Percentiles rank a stretch among this genome's conserved stretches.
These are phyloP conservation scores for Irpex sp. DNA, from an alignment of 1,284 basidiomycete genomes.

Conservation along the genomic window DNA sequence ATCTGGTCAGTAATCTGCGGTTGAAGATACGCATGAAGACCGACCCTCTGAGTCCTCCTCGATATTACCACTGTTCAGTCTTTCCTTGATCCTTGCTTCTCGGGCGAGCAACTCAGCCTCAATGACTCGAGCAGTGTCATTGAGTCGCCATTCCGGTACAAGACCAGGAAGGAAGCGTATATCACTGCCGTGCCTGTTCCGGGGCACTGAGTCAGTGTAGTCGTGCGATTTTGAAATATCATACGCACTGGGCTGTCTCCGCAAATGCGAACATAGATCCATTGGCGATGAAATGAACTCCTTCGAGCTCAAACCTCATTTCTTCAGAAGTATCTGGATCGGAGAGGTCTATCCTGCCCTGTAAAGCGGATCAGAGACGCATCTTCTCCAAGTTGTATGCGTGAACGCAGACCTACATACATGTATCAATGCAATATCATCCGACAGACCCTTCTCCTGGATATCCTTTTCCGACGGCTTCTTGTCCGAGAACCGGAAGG, in stretches of 20 bases:
- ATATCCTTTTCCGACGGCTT: conserved; percentile 28
- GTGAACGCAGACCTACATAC: conserved; percentile 37
- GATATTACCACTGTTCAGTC: conserved; percentile 59
- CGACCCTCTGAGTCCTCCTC: conserved; percentile 34
- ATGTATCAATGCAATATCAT: conserved; percentile 56
- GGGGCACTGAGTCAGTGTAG: conserved; percentile 8
- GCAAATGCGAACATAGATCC: conserved; percentile 79
- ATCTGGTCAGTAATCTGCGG: background rate
- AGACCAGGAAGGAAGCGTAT: conserved; percentile 66
- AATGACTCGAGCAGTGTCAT: conserved; percentile 62
- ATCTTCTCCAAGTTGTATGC: background rate
- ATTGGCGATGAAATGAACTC: conserved; percentile 73
- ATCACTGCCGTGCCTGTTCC: conserved; percentile 46
- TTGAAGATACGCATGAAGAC: conserved; percentile 1
- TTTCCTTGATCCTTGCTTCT: conserved; percentile 54
- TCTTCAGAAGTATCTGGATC: conserved; percentile 50
- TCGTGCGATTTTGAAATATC: conserved; percentile 2
- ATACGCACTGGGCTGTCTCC: conserved; percentile 58
- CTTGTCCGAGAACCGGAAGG: conserved; percentile 65
- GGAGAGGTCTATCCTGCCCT: conserved; percentile 71
- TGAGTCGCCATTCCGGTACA: conserved; percentile 50
- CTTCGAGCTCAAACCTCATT: conserved; percentile 68
- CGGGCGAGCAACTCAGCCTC: conserved; percentile 62
- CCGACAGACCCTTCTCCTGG: conserved; percentile 30
- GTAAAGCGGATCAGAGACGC: background rate